These are phyloP conservation scores for Geotrichum carabidarum DNA, from an alignment of 1,139 yeast genomes.

Conservation along the genomic window DNA sequence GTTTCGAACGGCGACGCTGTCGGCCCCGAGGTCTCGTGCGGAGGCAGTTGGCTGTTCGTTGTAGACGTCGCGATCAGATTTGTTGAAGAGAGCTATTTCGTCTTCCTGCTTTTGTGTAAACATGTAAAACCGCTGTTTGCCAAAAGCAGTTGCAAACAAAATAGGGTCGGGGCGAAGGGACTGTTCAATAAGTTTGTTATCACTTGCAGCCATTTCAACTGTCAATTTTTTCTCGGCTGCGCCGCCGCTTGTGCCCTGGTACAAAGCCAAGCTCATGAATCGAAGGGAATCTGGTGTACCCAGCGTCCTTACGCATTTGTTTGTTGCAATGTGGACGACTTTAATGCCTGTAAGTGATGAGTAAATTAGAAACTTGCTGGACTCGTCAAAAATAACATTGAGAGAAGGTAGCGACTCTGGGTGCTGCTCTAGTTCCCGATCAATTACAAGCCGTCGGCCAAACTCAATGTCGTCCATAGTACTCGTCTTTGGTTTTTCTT, in stretches of 20 bases:
- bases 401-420: conserved; percentile 11
- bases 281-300: conserved; percentile 39
- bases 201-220: conserved; percentile 40
- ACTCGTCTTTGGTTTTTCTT: neutral
- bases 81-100: conserved; percentile 20
- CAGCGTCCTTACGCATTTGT: conserved; percentile 31
- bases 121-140: conserved; percentile 36
- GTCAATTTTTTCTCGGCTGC: conserved; percentile 30
- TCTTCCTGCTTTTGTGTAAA: conserved; percentile 32
- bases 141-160: conserved; percentile 37
- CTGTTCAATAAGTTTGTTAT: conserved; percentile 39
- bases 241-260: conserved; percentile 32
- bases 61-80: conserved; percentile 16
- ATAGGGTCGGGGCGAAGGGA: conserved; percentile 37
- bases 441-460: conserved; percentile 32
- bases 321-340: conserved; percentile 36
- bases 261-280: conserved; percentile 32
- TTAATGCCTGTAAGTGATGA: conserved; percentile 40
- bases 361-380: conserved; percentile 38
- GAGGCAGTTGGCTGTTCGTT: conserved; percentile 9
- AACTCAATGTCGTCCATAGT: conserved; percentile 33
- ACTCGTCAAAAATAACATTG: conserved; percentile 37
- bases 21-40: neutral
- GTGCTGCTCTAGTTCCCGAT: conserved; percentile 29
- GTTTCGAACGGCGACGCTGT: neutral